Evolutionary conservation across 176 grass and related monocot genomes (phyloP).

Genomic region (Oryza glaberrima): DNA sequence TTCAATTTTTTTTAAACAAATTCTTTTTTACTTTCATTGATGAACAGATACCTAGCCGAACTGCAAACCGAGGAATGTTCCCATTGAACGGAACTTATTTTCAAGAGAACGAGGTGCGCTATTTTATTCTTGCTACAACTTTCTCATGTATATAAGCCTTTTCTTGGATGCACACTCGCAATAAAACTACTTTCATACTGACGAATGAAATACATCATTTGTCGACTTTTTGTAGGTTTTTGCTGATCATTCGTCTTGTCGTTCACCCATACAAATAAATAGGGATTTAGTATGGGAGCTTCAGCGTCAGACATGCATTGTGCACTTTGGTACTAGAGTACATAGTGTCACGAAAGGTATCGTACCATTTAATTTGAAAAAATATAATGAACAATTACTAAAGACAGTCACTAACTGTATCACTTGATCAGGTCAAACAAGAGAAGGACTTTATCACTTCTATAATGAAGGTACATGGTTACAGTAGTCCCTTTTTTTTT

Average conservation of each 20-base stretch:
- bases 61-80: constrained; percentile 79
- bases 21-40: constrained; percentile 19
- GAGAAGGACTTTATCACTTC: neutral
- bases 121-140: neutral
- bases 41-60: constrained; percentile 82
- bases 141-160: no score
- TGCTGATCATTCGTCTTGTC: constrained; percentile 72
- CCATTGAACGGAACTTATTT: constrained; percentile 97
- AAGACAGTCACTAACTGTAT: neutral
- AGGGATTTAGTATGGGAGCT: neutral
- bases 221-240: constrained; percentile 61
- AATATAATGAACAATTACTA: neutral
- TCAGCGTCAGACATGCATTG: neutral
- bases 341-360: neutral
- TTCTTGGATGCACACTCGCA: neutral
- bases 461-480: neutral
- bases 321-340: neutral
- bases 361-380: neutral
- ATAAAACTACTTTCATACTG: constrained; percentile 7
- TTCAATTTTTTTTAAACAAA: neutral
- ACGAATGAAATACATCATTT: neutral
- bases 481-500: neutral
- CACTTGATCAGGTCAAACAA: neutral
- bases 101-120: constrained; percentile 70
- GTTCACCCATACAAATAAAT: neutral